Base-by-base conservation (phyloP, 805 yeast genomes). In the Metschnikowia gelsemii region DNA sequence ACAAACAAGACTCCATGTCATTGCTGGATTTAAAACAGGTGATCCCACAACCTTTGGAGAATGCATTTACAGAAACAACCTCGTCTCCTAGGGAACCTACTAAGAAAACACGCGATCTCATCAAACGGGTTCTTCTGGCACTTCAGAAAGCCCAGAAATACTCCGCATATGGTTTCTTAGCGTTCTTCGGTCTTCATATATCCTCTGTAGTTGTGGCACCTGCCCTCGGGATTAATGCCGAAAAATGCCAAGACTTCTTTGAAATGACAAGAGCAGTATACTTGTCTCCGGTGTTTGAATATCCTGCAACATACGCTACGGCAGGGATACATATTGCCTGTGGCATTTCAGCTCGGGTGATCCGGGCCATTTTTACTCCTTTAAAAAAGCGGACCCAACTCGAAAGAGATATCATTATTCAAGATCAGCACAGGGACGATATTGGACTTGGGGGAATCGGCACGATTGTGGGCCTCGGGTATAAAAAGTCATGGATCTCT, bases 401-500 rank as follows among this genome's bases (percentile, higher is more conserved):
- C 8, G 50, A 45, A 17, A 36, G 39, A 4, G 52, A 47, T 29
- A 38, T 51, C n/a, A 52, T 51, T 17, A 62, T 65, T 25, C 65
- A 64, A 25, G 59, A 59, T 38, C 62, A 54, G 12, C 46, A 50
- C n/a, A 58, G 75, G 22, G 78, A 75, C 40, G 56, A 70, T 37
- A 62, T 67, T 24, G 87, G 87, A 0, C 60, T 82, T n/a, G 83
- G 83, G 5, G 87, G 87, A 1, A 64, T 82, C 31, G 61, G 75
- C 2, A 66, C 78, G n/a, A 45, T 78, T 8, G 49, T 80, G 12
- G 86, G 86, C 0, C 56, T 78, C 16, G 85, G 84, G 1, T 62
- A 74, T 19, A 68, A 73, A 46, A 68, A 63, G 44, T 72, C 82
- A 5, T 57, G 68, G 42, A 66, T 75, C 4, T 68, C 70, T 13